Evolutionary conservation across 257 asterid genomes (phyloP).

Genomic region (Apocynum venetum): DNA sequence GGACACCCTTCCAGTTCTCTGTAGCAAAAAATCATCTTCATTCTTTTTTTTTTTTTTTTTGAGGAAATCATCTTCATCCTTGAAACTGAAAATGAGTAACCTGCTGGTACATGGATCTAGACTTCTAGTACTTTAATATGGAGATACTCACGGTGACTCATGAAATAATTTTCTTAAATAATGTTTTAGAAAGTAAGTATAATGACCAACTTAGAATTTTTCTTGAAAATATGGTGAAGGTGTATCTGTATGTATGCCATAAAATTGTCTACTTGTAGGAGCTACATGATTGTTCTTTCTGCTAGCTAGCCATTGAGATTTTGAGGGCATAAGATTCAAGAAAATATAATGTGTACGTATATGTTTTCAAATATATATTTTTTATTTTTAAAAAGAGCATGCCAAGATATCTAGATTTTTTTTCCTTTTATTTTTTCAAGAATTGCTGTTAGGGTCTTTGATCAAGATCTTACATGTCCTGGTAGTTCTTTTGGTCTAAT

Average conservation of each 20-base stretch:
- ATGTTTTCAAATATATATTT: neutral
- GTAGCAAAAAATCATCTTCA: neutral
- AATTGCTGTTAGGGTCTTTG: neutral
- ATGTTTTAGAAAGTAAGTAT: neutral
- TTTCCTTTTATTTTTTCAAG: neutral
- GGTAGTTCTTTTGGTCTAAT: neutral
- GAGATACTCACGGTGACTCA: neutral
- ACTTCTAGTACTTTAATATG: neutral
- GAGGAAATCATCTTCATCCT: neutral
- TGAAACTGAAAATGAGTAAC: neutral
- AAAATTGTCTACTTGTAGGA: neutral
- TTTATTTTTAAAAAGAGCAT: neutral
- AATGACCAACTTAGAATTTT: neutral
- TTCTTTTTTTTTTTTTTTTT: neutral
- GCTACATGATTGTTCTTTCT: neutral
- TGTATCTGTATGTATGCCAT: neutral
- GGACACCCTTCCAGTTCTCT: slow-evolving; percentile 2
- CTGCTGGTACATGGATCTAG: no score
- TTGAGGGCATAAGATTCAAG: neutral
- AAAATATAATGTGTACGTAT: neutral
- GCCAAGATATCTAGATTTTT: neutral
- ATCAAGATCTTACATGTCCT: neutral
- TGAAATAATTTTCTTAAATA: neutral
- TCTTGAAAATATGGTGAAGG: neutral
- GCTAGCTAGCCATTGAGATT: neutral